Evolutionary conservation across 495 filamentous ascomycete species (phyloP), one percentile per base, ranked within the genome.

Genomic region (Penicillium goetzii): DNA sequence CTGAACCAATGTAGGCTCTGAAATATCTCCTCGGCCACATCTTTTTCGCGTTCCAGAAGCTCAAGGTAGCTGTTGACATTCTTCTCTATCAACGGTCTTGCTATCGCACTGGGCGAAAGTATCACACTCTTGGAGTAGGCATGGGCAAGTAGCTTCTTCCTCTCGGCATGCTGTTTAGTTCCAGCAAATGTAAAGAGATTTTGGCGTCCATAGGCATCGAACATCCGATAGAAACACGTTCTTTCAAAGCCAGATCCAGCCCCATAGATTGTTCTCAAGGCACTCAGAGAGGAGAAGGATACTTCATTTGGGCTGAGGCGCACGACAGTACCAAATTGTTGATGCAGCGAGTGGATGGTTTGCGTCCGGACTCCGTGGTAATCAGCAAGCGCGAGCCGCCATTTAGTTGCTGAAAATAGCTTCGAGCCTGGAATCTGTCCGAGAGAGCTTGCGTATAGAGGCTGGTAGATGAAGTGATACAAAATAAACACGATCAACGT

Each of bases 211-310:
- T 79, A 81, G 0, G 69, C 72, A 54, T 77, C 74, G 49, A 81
- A 81, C 73, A 80, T 80, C 14, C 70, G 68, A 50, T 81, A 81
- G 63, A 80, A 81, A 0, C 36, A 17, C 0, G 74, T 72, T n/a
- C 79, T 32, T 38, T 75, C 75, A 58, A 80, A 81, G 1, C 66
- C 71, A 34, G 66, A 75, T 2, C 79, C 78, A 11, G 79, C 75
- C 2, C 79, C 79, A 55, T 80, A 81, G 40, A 81, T 81, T 0
- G 63, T 59, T 8, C 65, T 58, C 56, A 74, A 38, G 0, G 74
- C 72, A 0, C 72, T 58, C 2, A 71, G 56, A 49, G 57, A 67
- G 32, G 65, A 67, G 59, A 82, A 78, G 1, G 74, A 72, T 8
- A 82, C 64, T 53, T 77, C 74, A 56, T 73, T 76, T 10, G 80